A percentile compares a stretch with the other conserved stretches of the same genome.
Conservation (phyloP, 2,329 filamentous ascomycete species). For the Scedosporium boydii region DNA sequence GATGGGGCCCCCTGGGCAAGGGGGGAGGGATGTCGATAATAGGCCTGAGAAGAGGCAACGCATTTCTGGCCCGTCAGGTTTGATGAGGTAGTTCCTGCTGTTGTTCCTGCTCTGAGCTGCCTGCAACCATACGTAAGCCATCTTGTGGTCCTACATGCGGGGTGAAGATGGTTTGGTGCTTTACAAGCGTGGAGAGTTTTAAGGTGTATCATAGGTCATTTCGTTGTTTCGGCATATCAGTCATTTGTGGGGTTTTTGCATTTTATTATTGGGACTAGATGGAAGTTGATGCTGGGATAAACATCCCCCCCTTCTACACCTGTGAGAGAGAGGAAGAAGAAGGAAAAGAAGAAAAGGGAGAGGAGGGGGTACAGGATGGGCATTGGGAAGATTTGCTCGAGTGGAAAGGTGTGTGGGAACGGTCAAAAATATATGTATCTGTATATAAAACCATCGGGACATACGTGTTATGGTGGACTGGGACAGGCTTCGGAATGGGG, state of each 20-base stretch:
- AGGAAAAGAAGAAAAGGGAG: too few species aligned
- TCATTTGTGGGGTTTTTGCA: too few species aligned
- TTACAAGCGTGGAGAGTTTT: too few species aligned
- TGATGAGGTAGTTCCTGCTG: neutral
- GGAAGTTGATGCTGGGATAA: too few species aligned
- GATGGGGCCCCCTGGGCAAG: neutral
- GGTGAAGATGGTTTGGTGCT: too few species aligned
- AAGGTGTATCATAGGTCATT: too few species aligned
- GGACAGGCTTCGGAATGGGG: neutral
- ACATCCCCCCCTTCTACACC: too few species aligned
- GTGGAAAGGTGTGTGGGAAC: neutral
- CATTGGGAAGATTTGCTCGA: neutral
- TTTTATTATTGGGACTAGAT: too few species aligned
- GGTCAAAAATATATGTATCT: neutral
- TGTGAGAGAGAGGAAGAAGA: too few species aligned
- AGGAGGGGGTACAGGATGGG: neutral
- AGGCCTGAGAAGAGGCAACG: conserved; percentile 5
- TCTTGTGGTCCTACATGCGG: too few species aligned
- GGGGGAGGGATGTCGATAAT: neutral
- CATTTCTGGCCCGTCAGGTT: neutral
- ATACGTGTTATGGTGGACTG: neutral
- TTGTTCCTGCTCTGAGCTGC: neutral
- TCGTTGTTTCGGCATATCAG: too few species aligned
- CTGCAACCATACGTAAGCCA: too few species aligned
- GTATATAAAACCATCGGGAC: neutral